These are phyloP conservation scores for Echinochloa phyllopogon DNA, from an alignment of 176 grass and related monocot species.

Conservation along the genomic window DNA sequence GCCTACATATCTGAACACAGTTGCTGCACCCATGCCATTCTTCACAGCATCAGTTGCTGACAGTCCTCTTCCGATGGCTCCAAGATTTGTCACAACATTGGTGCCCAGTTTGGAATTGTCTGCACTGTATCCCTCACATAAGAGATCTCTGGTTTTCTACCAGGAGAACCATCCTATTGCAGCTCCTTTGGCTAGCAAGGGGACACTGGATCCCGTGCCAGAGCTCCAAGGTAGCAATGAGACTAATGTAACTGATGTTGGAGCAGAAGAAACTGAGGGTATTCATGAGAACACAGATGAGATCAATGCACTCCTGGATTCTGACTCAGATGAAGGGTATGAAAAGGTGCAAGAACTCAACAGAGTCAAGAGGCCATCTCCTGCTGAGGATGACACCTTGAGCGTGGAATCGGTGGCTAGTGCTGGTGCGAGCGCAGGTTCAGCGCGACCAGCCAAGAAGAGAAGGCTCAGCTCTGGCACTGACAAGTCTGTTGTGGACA, in stretches of 20 bases:
- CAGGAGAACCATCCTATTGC: constrained; percentile 33
- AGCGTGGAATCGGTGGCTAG: constrained; percentile 55
- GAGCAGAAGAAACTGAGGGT: constrained; percentile 49
- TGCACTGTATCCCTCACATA: constrained; percentile 21
- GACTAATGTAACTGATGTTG: constrained; percentile 68
- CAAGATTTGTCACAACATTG: constrained; percentile 35
- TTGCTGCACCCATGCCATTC: constrained; percentile 40
- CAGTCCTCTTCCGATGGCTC: constrained; percentile 11
- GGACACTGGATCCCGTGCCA: constrained; percentile 45
- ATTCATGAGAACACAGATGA: constrained; percentile 91
- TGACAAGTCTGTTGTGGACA: constrained; percentile 77
- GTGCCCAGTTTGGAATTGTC: constrained; percentile 22
- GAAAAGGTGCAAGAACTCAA: constrained; percentile 48
- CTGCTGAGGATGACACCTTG: constrained; percentile 31
- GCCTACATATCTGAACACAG: constrained; percentile 46
- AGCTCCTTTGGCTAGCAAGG: constrained; percentile 29
- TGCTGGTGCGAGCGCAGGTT: constrained; percentile 51
- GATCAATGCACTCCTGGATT: constrained; percentile 83
- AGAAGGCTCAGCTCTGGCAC: constrained; percentile 59
- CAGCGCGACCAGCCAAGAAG: constrained; percentile 63
- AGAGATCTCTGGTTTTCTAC: constrained; percentile 52
- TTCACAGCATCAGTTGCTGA: constrained; percentile 35
- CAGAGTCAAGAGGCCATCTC: constrained; percentile 42
- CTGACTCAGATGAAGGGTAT: constrained; percentile 70
- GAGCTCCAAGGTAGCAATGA: constrained; percentile 74